Conservation (phyloP, 768 basidiomycete genomes). For the Leccinum boreale region DNA sequence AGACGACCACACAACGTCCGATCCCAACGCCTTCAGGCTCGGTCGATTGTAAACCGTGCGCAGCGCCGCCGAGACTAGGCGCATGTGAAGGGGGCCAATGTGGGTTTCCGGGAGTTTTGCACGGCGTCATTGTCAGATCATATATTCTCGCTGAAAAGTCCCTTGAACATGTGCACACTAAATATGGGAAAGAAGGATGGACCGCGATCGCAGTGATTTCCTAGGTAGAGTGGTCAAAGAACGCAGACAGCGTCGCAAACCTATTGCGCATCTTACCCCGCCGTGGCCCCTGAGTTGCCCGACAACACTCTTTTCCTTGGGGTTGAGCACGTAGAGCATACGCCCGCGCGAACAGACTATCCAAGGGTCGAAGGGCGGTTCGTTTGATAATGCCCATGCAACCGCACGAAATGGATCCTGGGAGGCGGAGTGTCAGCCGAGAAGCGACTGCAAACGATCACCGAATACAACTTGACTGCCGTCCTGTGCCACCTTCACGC, state of each 20-base stretch:
- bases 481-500: slow-evolving; percentile 35
- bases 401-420: slow-evolving; percentile 34
- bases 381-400: slow-evolving; percentile 56
- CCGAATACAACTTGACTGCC: slow-evolving; percentile 14
- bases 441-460: neutral
- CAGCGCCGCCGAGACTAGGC: slow-evolving; percentile 59
- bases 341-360: slow-evolving; percentile 54
- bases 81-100: slow-evolving; percentile 50
- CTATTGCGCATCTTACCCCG: slow-evolving; percentile 46
- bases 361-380: slow-evolving; percentile 51
- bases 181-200: slow-evolving; percentile 54
- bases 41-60: slow-evolving; percentile 62
- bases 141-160: slow-evolving; percentile 72
- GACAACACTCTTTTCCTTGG: slow-evolving; percentile 36
- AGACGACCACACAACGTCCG: slow-evolving; percentile 57
- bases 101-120: slow-evolving; percentile 45
- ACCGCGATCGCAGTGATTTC: slow-evolving; percentile 66
- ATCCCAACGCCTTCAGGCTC: slow-evolving; percentile 59
- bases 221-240: slow-evolving; percentile 34
- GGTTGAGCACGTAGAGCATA: slow-evolving; percentile 55
- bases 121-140: slow-evolving; percentile 44
- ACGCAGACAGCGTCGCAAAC: neutral
- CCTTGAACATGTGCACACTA: slow-evolving; percentile 69
- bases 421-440: slow-evolving; percentile 3
- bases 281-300: slow-evolving; percentile 68